Base-by-base conservation (phyloP, 1,284 basidiomycete species). In the Ganoderma meredithae region DNA sequence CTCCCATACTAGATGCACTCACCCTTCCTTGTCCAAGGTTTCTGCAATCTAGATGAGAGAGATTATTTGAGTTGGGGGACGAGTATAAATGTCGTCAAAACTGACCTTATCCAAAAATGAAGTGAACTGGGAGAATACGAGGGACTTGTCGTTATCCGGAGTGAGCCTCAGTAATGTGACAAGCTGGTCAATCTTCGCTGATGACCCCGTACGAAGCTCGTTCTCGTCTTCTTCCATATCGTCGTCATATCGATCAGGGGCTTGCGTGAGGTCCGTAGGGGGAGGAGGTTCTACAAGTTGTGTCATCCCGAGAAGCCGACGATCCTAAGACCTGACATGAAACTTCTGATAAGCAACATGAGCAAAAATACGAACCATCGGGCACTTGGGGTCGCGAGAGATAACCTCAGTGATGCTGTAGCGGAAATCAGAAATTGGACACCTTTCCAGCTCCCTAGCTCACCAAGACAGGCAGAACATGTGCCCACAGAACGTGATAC, bases 111-210 rank as follows among this genome's bases (percentile, higher is more conserved):
- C 91, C 68, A 95, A 79, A 80, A 95, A 95, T 2, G 89, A 87
- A 1, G 94, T 96, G 75, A 95, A 96, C 74, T 95, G 94, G 2
- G 91, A 94, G 75, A 95, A 95, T 0, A 95, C 92, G 1, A 96
- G 82, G 1, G 91, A 91, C 79, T 96, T 96, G 72, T 95, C 92
- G 6, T 83, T 85, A 3, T 75, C 71, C 0, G 92, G 91, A 13
- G 90, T 93, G 17, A 94, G 79, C 69, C 86, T 83, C 60, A 96
- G 83, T 60, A 95, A 85, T 62, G 91, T 85, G 36, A 95, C 78
- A 17, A 96, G 82, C 75, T 95, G 93, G 61, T 92, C 88, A 62
- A 95, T 92, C 80, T 96, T 96, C 12, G 93, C 92, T 17, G 95
- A 95, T 12, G 92, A 88, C 2, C 87, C 87, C 6, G 77, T 75